Base-by-base conservation (phyloP, 2,329 filamentous ascomycete species). In the Pestalotiopsis sp. region DNA sequence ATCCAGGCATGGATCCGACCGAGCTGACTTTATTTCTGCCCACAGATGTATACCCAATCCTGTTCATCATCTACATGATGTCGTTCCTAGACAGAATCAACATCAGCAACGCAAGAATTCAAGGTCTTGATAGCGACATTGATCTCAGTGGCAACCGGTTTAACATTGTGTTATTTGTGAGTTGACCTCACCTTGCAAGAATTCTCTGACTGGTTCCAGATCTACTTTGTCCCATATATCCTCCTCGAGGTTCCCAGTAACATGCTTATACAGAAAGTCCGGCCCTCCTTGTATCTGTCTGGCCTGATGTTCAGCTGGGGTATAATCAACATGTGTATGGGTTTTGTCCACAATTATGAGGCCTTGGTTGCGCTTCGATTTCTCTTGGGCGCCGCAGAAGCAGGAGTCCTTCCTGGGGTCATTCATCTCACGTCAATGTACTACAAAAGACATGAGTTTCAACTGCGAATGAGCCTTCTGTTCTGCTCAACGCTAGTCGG, bases 381-480 rank as follows among this genome's bases (percentile, higher is more conserved):
- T 39, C 74, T 85, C 11, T 75, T 85, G 6, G 83, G 83, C 1
- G 73, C 79, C 1, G 79, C 84, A 14, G 84, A 85, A 70, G 82
- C 82, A 1, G 83, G 83, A 3, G 75, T 85, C 3, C 78, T 85
- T 62, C 83, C 83, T 0, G 81, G 79, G 11, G 81, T 82, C 67
- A 78, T 84, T 38, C 84, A 84, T 72, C 73, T 84, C 26, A 82
- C 82, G 0, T 82, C 81, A 20, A 82, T 81, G 74, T 86, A 83
- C 73, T 86, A 86, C 74, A 81, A 80, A 66, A 77, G 82, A 30
- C 79, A 83, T 69, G 83, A 86, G 72, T 80, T 83, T 48, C 83
- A 85, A 72, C 79, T 78, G 72, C 82, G 84, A 66, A 78, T 83
- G 69, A 81, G 77, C 65, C 74, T 81, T 62, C 81, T 83, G 71